Evolutionary conservation across 306 rosid species (phyloP).

Genomic region (Rosa persica): DNA sequence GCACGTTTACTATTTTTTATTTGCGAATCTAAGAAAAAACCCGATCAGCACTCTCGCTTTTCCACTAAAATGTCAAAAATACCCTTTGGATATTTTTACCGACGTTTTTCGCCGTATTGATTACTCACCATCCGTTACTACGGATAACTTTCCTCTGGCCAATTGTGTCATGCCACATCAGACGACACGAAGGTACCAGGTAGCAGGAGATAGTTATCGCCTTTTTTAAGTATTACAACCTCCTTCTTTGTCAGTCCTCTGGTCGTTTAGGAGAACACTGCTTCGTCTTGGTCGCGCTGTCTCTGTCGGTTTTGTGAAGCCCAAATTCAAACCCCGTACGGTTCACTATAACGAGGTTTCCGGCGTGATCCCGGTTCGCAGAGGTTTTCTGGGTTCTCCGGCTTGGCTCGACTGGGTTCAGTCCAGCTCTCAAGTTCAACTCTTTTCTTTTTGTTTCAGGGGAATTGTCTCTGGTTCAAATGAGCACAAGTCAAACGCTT

Average conservation of each 20-base stretch:
- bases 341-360: neutral
- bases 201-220: neutral
- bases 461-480: conserved; percentile 7
- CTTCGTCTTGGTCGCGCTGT: neutral
- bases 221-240: neutral
- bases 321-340: neutral
- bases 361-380: neutral
- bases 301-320: neutral
- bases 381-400: neutral
- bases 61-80: neutral
- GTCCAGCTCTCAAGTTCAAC: neutral
- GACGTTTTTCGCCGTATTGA: neutral
- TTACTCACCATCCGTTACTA: neutral
- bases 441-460: neutral
- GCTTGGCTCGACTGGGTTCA: too few relatives aligned
- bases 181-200: neutral
- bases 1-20: neutral
- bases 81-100: neutral
- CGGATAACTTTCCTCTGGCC: neutral
- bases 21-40: neutral
- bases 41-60: neutral
- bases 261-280: neutral
- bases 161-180: neutral
- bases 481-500: conserved; percentile 25
- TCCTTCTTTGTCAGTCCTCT: neutral